A percentile compares a stretch with the other conserved stretches of the same genome.
Conservation (phyloP, 495 filamentous ascomycete genomes). For the Choiromyces venosus region DNA sequence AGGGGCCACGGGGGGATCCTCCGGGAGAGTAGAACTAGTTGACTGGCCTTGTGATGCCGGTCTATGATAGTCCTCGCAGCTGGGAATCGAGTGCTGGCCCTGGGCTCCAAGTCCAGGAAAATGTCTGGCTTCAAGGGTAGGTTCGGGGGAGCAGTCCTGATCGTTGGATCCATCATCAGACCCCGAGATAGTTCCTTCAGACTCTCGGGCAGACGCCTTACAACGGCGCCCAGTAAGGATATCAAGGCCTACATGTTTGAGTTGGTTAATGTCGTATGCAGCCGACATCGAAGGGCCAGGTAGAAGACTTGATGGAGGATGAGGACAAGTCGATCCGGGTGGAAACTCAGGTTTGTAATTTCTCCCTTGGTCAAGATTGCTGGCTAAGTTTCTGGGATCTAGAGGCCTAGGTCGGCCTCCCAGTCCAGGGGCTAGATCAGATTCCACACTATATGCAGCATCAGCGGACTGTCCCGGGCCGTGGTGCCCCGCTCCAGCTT, state of each 20-base stretch:
- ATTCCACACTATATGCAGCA: neutral
- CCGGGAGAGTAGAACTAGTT: too few relatives aligned
- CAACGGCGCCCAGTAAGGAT: neutral
- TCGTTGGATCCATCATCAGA: neutral
- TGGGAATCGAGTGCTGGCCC: too few relatives aligned
- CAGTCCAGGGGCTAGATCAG: neutral
- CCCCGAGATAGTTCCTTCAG: neutral
- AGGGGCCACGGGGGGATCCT: too few relatives aligned
- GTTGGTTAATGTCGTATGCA: neutral
- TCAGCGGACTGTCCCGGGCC: neutral
- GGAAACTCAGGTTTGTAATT: neutral
- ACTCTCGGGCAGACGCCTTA: neutral
- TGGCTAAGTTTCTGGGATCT: neutral
- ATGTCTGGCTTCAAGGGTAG: neutral
- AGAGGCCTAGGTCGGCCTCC: neutral
- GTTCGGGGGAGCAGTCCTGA: neutral
- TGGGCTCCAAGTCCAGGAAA: neutral
- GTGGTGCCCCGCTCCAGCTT: too few relatives aligned
- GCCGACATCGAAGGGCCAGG: neutral
- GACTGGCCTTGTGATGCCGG: too few relatives aligned
- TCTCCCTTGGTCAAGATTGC: neutral
- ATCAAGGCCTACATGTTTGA: neutral
- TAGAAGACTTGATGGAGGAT: neutral
- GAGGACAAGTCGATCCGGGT: neutral
- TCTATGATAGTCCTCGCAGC: too few relatives aligned